Evolutionary conservation across 441 rosid species (phyloP), one percentile per base, ranked within the genome.

Genomic region (Syzygium malaccense): DNA sequence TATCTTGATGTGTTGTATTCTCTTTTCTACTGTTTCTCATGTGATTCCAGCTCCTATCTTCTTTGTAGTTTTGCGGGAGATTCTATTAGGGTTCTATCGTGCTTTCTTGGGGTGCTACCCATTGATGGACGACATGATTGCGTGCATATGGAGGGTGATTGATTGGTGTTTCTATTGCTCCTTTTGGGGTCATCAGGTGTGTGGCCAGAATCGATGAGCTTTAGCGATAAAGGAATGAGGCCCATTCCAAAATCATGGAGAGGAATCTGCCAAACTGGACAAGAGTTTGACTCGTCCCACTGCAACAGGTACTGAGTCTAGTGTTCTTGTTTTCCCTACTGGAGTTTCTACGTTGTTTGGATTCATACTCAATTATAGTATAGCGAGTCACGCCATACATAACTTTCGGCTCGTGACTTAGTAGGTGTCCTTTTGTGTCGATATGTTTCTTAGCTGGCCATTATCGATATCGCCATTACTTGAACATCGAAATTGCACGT

Each of bases 191-290:
- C 25, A 71, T 84, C 88, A 96, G 98, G 99, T 54, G 93, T 95
- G 91, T 96, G 99, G 99, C 99, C 98, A 90, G 99, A 97, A 89
- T 95, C 98, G 78, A 75, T 87, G 84, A 96, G 99, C 75, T 97
- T 97, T 87, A 90, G 89, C 41, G 99, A 97, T 78, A 91, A 92
- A 87, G 98, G 96, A 54, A 94, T 96, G 97, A 95, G 94, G 71
- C 92, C 97, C 26, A 88, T 95, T 90, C 98, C 98, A 85, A 79
- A 92, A 91, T 93, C 95, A 91, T 97, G 99, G 98, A 96, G 92
- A 68, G 99, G 99, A 90, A 92, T 91, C 90, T 96, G 98, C 93
- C 96, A 94, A 93, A 87, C 92, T 66, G 97, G 99, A n/a, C 68
- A 64, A 80, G 94, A 88, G 56, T 96, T 95, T 57, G 91, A 95